Conservation (phyloP, 805 yeast genomes). For the Starmera dryadoides region DNA sequence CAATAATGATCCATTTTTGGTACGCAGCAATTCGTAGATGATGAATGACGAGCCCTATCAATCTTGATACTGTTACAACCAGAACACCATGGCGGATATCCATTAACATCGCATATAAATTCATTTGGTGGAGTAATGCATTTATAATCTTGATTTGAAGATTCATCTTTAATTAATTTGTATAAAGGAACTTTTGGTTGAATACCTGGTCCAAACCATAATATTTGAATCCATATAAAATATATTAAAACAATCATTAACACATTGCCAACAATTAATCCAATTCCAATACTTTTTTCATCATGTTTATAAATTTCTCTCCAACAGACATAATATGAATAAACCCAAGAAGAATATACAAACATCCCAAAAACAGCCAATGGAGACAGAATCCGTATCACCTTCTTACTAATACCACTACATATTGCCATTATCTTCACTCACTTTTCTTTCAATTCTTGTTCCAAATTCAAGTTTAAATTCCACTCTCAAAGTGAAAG, state of each 20-base stretch:
- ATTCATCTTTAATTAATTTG: slow-evolving; percentile 13
- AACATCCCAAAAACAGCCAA: slow-evolving; percentile 3
- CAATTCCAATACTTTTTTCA: slow-evolving; percentile 22
- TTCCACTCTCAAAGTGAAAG: too few relatives aligned
- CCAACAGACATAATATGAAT: slow-evolving; percentile 22
- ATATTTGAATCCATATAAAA: slow-evolving; percentile 37
- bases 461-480: too few relatives aligned
- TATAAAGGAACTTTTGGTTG: slow-evolving; percentile 31
- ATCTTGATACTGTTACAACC: slow-evolving; percentile 59
- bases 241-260: slow-evolving; percentile 20
- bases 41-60: slow-evolving; percentile 66
- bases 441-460: too few relatives aligned
- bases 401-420: neutral
- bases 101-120: slow-evolving; percentile 64
- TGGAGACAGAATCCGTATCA: slow-evolving; percentile 6
- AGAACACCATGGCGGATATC: slow-evolving; percentile 74
- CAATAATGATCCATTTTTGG: slow-evolving; percentile 83
- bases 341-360: slow-evolving; percentile 17
- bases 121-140: slow-evolving; percentile 42
- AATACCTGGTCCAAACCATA: slow-evolving; percentile 53
- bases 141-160: slow-evolving; percentile 14
- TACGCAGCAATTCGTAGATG: slow-evolving; percentile 47
- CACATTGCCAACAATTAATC: slow-evolving; percentile 24
- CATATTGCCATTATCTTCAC: too few relatives aligned
- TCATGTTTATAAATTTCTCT: slow-evolving; percentile 18